A percentile compares a stretch with the other conserved stretches of the same genome.
Conservation (phyloP, 768 basidiomycete species). For the Mycena rosella region DNA sequence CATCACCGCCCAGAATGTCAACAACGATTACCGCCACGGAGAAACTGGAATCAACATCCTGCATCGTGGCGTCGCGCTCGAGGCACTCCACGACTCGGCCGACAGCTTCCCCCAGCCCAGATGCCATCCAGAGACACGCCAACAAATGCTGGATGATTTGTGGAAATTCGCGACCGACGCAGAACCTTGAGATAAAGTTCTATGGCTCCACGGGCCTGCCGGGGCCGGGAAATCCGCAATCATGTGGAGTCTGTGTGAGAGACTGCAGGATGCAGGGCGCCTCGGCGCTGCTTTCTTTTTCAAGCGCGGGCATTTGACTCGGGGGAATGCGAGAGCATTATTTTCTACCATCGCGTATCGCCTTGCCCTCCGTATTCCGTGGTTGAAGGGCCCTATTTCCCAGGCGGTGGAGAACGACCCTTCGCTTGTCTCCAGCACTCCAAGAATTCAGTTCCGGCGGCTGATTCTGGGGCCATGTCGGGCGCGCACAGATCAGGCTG, state of each 20-base stretch:
- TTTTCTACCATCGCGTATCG: neutral
- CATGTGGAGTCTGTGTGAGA: neutral
- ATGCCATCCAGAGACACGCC: no score
- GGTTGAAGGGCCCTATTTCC: neutral
- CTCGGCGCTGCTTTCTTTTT: neutral
- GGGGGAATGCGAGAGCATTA: neutral
- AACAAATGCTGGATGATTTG: no score
- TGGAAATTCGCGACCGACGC: no score
- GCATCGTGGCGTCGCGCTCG: no score
- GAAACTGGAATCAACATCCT: slow-evolving; percentile 11
- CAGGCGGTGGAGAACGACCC: neutral
- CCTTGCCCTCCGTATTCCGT: neutral
- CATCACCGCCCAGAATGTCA: neutral
- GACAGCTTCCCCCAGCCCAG: no score
- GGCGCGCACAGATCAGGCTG: no score
- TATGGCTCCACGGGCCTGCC: neutral
- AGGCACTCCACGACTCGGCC: no score
- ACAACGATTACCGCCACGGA: neutral
- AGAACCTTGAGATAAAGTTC: neutral
- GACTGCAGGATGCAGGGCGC: neutral
- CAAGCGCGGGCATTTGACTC: no score
- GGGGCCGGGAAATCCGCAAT: no score
- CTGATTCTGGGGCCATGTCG: neutral
- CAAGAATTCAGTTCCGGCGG: neutral
- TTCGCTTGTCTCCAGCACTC: neutral